Base-by-base conservation (phyloP, 305 asterid genomes). In the Fraxinus paxiana region DNA sequence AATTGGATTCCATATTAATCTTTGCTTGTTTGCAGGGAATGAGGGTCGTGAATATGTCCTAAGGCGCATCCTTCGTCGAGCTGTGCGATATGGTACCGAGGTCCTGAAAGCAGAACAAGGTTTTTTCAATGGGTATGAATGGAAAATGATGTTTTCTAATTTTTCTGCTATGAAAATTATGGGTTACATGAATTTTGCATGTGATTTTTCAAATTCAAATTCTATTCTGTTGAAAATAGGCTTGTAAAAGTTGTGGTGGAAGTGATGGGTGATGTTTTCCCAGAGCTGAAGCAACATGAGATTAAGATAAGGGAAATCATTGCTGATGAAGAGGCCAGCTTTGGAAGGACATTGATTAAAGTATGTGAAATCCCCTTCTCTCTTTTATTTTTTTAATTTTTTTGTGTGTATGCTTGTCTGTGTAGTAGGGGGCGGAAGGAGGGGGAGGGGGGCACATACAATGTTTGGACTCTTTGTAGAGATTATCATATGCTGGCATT, bases 41-140 rank as follows among this genome's bases (percentile, higher is more conserved):
- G 99, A 94, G 87, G 98, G 98, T 28, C 99, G 99, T 77, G 99
- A 96, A 79, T 96, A 94, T 87, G 98, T 94, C 74, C 88, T 96
- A 80, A 89, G 99, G 83, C 98, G 99, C 78, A 96, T 96, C 80
- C 96, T 96, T 74, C 95, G 98, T 15, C 92, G 97, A 81, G 99
- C 98, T 82, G 99, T 93, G 73, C 94, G 98, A 85, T 94, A 96
- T 83, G 99, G 98, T 70, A 92, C 97, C 61, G 98, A 96, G 89
- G 98, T 96, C 76, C 87, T 96, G 80, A 91, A 94, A 83, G 98
- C 98, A 26, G 85, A 90, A 74, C 93, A 84, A 83, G 98, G 98
- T 69, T 92, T 96, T 85, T 96, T 94, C 90, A 86, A 87, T 78
- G 91, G 95, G 97, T 95, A 90, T 77, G 88, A 77, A 72, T 41